Percentiles rank a stretch among this genome's conserved stretches.
Conservation (phyloP, 2,329 filamentous ascomycete genomes). For the Trematosphaeria pertusa region DNA sequence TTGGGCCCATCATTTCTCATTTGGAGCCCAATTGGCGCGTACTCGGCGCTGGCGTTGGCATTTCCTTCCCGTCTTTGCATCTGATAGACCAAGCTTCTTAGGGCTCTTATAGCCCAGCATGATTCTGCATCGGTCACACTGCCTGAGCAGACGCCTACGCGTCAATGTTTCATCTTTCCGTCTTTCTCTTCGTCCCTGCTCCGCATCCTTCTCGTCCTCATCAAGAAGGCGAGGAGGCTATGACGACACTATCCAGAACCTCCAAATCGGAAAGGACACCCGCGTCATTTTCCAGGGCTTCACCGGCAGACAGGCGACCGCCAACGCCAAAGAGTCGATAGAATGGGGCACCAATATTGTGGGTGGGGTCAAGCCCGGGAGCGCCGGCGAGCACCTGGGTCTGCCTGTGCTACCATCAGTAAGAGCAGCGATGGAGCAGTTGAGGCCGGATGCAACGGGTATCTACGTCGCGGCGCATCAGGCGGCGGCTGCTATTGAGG, state of each 20-base stretch:
- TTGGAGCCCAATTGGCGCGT: no score
- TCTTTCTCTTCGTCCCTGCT: neutral
- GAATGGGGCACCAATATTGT: constrained; percentile 82
- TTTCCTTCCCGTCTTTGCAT: no score
- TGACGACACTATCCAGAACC: constrained; percentile 68
- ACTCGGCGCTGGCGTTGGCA: no score
- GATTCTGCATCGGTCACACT: constrained; percentile 15
- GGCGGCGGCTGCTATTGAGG: constrained; percentile 75
- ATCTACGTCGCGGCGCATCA: constrained; percentile 82
- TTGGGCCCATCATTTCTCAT: no score
- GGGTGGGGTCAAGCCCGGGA: constrained; percentile 76
- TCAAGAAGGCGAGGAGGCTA: constrained; percentile 53
- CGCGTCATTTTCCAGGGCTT: constrained; percentile 75
- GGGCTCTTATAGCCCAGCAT: no score
- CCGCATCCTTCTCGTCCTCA: constrained; percentile 36
- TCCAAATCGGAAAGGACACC: constrained; percentile 71
- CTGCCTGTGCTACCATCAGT: constrained; percentile 75
- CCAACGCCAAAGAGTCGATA: constrained; percentile 77
- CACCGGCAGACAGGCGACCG: constrained; percentile 72
- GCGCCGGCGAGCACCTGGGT: constrained; percentile 74
- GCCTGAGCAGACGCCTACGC: constrained; percentile 5
- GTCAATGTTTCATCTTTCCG: neutral
- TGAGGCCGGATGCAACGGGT: constrained; percentile 78
- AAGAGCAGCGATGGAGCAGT: constrained; percentile 69
- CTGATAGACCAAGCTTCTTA: no score